A percentile compares a stretch with the other conserved stretches of the same genome.
These are phyloP conservation scores for Diplodia mutila DNA, from an alignment of 2,329 filamentous ascomycete genomes.

Conservation along the genomic window DNA sequence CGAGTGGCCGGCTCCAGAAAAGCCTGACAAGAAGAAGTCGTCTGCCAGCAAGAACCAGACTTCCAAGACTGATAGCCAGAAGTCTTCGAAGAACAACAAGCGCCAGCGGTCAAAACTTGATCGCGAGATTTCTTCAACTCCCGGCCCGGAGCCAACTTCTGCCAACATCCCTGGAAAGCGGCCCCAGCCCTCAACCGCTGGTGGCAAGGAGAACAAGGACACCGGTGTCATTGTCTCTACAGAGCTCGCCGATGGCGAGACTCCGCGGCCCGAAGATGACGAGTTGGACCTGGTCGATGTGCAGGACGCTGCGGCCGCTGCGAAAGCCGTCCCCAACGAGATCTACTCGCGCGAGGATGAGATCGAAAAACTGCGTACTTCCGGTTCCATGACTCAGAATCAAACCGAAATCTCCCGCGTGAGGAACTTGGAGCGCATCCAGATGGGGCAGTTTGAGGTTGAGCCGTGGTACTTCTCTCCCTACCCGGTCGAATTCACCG, in stretches of 20 bases:
- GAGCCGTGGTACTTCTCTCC: slow-evolving; percentile 99
- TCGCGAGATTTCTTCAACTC: slow-evolving; percentile 61
- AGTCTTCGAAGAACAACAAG: slow-evolving; percentile 52
- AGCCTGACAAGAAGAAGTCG: slow-evolving; percentile 84
- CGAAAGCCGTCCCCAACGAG: slow-evolving; percentile 56
- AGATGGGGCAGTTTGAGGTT: slow-evolving; percentile 89
- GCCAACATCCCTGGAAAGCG: slow-evolving; percentile 53
- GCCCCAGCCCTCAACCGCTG: slow-evolving; percentile 58
- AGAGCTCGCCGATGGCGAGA: slow-evolving; percentile 52
- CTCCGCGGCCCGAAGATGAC: slow-evolving; percentile 56
- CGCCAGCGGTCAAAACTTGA: slow-evolving; percentile 51
- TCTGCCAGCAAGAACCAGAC: slow-evolving; percentile 41
- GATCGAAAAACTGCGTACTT: slow-evolving; percentile 92
- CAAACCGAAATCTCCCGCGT: slow-evolving; percentile 96
- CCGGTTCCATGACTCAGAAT: slow-evolving; percentile 98
- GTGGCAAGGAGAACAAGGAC: slow-evolving; percentile 64
- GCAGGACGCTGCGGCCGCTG: slow-evolving; percentile 55
- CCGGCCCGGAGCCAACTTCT: slow-evolving; percentile 58
- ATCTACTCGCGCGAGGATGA: slow-evolving; percentile 82
- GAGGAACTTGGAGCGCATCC: slow-evolving; percentile 88
- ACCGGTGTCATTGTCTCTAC: slow-evolving; percentile 49
- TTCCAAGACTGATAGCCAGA: slow-evolving; percentile 46
- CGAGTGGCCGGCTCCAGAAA: slow-evolving; percentile 93
- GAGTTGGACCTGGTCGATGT: slow-evolving; percentile 58
- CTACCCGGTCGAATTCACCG: slow-evolving; percentile 86